Base-by-base conservation (phyloP, 208 protist species). In the Tritrichomonas foetus region DNA sequence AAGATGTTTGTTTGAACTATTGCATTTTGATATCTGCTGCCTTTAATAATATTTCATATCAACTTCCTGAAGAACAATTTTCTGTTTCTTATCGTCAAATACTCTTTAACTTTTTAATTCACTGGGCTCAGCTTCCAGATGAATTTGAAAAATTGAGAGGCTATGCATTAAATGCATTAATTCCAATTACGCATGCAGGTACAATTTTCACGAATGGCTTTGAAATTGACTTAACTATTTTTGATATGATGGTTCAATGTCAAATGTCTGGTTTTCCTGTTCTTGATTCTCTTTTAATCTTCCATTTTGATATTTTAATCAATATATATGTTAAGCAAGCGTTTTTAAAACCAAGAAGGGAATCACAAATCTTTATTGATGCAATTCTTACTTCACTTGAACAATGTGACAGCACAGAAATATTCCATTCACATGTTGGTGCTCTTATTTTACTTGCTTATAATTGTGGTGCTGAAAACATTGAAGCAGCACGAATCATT, bases 201-300 rank as follows among this genome's bases (percentile, higher is more conserved):
- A 84, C 36, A 9, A 53, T 84, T n/a, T 84, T 84, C 25, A 84
- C 74, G 8, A 49, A 84, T 53, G 74, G 74, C 49, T 84, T 84
- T 44, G 36, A 49, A 53, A 53, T 84, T 53, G 25, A 84, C 30
- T 16, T 44, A 13, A n/a, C 0, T n/a, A 13, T 84, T 1, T 25
- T 84, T 20, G 27, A 44, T 9, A 84, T 25, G 36, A 39, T 84
- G 9, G 33, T 84, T n/a, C n/a, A 84, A 47, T 47, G 27, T n/a
- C 74, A 84, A 84, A 8, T 44, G 1, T 3, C 9, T 53, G 74
- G 74, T 13, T 84, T 39, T 84, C n/a, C 13, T 30, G 36, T 84
- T 33, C 44, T 84, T 25, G 53, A 84, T 53, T 53, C 3, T 13
- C 25, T 84, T 33, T 53, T 84, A 53, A 33, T 8, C 3, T 84